phyloP scores from a whole-genome alignment of 73 alveolate genomes.

The Blepharisma japonicum region DNA sequence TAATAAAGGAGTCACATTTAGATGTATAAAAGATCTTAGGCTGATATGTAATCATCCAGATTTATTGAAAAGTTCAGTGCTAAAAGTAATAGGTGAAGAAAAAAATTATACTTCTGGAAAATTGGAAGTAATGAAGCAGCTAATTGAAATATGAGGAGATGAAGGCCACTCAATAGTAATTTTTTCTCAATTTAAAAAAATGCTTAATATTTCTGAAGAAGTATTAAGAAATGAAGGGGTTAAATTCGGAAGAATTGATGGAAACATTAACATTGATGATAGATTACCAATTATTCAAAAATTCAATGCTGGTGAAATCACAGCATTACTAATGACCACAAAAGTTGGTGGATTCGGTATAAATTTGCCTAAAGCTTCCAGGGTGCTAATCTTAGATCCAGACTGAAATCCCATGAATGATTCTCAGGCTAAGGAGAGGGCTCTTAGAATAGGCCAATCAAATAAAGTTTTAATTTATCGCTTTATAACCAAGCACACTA shows the following conservation, averaged over 20 bases:
- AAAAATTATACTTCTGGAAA: constrained; percentile 34
- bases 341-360: constrained; percentile 99
- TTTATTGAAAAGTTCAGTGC: background rate
- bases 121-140: constrained; percentile 51
- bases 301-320: background rate
- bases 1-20: background rate
- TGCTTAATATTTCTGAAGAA: constrained; percentile 36
- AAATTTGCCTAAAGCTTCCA: constrained; percentile 96
- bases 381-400: constrained; percentile 99
- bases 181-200: constrained; percentile 65
- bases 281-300: background rate
- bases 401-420: constrained; percentile 99
- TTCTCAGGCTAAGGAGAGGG: constrained; percentile 99
- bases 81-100: background rate
- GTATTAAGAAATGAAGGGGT: constrained; percentile 66
- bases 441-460: constrained; percentile 99
- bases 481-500: constrained; percentile 81
- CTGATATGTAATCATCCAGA: constrained; percentile 50
- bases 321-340: constrained; percentile 62
- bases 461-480: constrained; percentile 94
- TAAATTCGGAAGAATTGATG: constrained; percentile 76
- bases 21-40: constrained; percentile 40
- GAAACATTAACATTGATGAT: constrained; percentile 71
- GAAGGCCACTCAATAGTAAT: constrained; percentile 65
- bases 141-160: constrained; percentile 35